phyloP scores from a whole-genome alignment of 2,329 filamentous ascomycete genomes.

The Gaeumannomyces tritici region DNA sequence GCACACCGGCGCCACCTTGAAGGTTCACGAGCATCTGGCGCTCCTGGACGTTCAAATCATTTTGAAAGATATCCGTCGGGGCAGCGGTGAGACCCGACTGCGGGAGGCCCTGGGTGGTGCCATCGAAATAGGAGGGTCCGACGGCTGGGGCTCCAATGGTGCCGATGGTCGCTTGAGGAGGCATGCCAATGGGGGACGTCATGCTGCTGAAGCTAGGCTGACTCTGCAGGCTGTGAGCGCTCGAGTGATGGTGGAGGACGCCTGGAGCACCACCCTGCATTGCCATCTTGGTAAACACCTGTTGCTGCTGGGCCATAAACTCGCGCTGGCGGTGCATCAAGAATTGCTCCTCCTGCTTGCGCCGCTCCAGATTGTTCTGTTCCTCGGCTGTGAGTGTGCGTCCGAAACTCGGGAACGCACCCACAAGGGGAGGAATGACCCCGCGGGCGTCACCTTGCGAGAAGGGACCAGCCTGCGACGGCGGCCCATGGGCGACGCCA shows the following conservation, averaged over 20 bases:
- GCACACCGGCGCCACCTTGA: constrained; percentile 12
- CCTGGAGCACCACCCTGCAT: constrained; percentile 40
- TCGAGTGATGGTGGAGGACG: constrained; percentile 80
- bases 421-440: constrained; percentile 81
- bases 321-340: constrained; percentile 94
- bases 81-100: constrained; percentile 33
- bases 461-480: constrained; percentile 40
- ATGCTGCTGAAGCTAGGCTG: constrained; percentile 96
- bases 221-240: constrained; percentile 89
- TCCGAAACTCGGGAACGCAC: constrained; percentile 91
- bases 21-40: constrained; percentile 41
- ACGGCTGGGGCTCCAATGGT: constrained; percentile 32
- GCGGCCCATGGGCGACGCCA: constrained; percentile 80
- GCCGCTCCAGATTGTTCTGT: constrained; percentile 90
- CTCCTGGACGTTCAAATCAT: constrained; percentile 53
- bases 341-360: constrained; percentile 97
- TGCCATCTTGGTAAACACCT: constrained; percentile 65
- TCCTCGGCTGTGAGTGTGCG: constrained; percentile 95
- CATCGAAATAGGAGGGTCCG: constrained; percentile 2
- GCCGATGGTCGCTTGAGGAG: constrained; percentile 40
- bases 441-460: constrained; percentile 42
- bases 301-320: constrained; percentile 66
- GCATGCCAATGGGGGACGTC: constrained; percentile 66
- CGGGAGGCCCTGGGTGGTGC: constrained; percentile 6
- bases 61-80: constrained; percentile 45